Evolutionary conservation across 2,329 filamentous ascomycete genomes (phyloP), one percentile per base, ranked within the genome.

Genomic region (Fusarium sp.): DNA sequence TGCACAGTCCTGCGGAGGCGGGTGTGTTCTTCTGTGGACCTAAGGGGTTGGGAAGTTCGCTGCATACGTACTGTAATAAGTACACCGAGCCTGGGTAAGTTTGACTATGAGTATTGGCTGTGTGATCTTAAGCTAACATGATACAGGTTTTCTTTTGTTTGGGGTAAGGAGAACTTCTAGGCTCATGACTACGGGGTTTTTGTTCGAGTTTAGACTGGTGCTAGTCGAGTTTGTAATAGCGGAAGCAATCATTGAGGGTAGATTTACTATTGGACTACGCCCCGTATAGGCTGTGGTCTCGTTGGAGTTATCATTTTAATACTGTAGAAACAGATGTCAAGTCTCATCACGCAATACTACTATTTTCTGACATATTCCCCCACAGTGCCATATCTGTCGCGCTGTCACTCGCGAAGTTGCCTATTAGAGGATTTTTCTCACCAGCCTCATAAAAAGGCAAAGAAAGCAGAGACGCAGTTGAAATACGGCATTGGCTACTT

Each of bases 21-120:
- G 91, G 91, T 71, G 91, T 93, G 19, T 93, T 96, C 83, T 96
- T 95, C 83, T 96, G 92, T 76, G 92, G 92, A 0, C 92, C 92
- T 33, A 95, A 95, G 81, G 89, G 87, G 1, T 80, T 95, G 68
- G 92, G 92, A 50, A 93, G 90, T 75, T 82, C 88, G 62, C 79
- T 96, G 76, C 92, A 96, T 75, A 86, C 93, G 64, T 94, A 92
- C 81, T 96, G 92, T 80, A 96, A 95, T 78, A 93, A 93, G 84
- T 95, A 95, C 81, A 92, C 90, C 60, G 92, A 94, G 75, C 91
- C 92, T 76, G 92, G 88, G 83, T 92, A 84, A 83, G 88, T 71
- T 19, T 6, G 9, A 37, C 17, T 43, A 14, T 33, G 17, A 19
- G 47, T 10, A 8, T 30, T 6, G 14, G 65, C 67, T 68, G 56